Conservation (phyloP, 2,329 filamentous ascomycete genomes). For the Colletotrichum endophyticum region DNA sequence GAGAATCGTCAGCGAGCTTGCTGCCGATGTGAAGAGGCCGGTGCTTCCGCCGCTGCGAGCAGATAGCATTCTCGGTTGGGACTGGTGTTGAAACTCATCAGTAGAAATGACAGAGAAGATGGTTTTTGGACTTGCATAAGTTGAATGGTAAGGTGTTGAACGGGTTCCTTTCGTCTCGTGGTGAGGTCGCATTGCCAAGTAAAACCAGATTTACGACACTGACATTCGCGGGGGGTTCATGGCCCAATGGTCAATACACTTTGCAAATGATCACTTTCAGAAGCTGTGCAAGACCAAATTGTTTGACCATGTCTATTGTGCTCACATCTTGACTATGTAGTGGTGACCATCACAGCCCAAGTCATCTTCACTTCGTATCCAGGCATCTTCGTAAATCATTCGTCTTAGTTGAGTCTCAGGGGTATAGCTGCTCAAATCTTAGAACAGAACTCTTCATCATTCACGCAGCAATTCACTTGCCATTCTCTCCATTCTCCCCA, state of each 20-base stretch:
- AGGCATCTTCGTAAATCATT: background rate
- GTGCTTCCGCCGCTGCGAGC: background rate
- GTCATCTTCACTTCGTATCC: background rate
- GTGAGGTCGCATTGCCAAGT: too few species aligned
- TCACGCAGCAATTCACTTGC: background rate
- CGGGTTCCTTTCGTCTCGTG: too few species aligned
- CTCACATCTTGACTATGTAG: background rate
- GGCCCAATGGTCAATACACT: background rate
- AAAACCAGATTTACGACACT: too few species aligned
- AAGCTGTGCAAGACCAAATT: too few species aligned
- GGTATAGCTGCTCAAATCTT: background rate
- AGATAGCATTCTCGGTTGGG: background rate
- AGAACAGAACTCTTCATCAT: background rate
- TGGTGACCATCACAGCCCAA: background rate
- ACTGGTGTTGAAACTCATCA: too few species aligned
- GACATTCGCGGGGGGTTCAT: background rate
- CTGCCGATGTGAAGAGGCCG: background rate
- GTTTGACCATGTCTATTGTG: background rate
- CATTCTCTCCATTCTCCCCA: background rate
- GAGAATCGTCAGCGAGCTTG: background rate
- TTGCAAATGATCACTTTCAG: too few species aligned
- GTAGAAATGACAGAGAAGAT: too few species aligned
- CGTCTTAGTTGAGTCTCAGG: background rate
- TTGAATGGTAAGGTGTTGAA: too few species aligned
- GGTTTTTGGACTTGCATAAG: too few species aligned